These are phyloP conservation scores for Cutaneotrichosporon sp. DNA, from an alignment of 1,284 basidiomycete genomes.

Conservation along the genomic window DNA sequence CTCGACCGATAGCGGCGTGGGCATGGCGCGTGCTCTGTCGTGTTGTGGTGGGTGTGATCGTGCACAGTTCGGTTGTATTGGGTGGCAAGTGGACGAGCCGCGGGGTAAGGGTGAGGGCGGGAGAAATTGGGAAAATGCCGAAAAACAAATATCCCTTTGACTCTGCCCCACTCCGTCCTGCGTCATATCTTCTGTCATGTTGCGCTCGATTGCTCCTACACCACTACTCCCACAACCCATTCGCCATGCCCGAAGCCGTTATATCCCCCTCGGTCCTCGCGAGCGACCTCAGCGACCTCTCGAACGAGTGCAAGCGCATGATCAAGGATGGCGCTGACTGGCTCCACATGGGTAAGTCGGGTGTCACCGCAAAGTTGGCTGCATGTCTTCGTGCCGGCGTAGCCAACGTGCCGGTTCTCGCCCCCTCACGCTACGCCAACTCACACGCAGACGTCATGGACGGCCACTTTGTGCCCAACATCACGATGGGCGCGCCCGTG, in stretches of 20 bases:
- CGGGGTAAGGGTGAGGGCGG: neutral
- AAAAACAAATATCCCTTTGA: neutral
- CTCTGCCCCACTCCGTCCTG: neutral
- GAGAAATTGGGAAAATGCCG: neutral
- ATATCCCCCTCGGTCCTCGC: conserved; percentile 87
- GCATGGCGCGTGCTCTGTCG: conserved; percentile 7
- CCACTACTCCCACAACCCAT: conserved; percentile 11
- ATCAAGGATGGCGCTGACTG: conserved; percentile 86
- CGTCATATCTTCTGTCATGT: neutral
- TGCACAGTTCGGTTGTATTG: no score
- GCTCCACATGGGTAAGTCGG: conserved; percentile 82
- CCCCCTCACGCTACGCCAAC: neutral
- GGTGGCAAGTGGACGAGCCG: neutral
- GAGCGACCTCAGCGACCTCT: conserved; percentile 85
- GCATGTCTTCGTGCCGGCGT: neutral
- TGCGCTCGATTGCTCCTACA: neutral
- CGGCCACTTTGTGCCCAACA: conserved; percentile 98
- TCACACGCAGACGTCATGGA: conserved; percentile 80
- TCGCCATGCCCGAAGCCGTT: conserved; percentile 70
- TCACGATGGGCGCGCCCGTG: conserved; percentile 91
- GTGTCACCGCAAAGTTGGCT: neutral
- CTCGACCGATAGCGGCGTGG: conserved; percentile 55
- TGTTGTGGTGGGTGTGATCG: neutral
- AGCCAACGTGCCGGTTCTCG: no score
- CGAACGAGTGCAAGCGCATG: conserved; percentile 87